Evolutionary conservation across 75 land plant species (phyloP), one percentile per base, ranked within the genome.

Genomic region (Sequoiadendron giganteum): DNA sequence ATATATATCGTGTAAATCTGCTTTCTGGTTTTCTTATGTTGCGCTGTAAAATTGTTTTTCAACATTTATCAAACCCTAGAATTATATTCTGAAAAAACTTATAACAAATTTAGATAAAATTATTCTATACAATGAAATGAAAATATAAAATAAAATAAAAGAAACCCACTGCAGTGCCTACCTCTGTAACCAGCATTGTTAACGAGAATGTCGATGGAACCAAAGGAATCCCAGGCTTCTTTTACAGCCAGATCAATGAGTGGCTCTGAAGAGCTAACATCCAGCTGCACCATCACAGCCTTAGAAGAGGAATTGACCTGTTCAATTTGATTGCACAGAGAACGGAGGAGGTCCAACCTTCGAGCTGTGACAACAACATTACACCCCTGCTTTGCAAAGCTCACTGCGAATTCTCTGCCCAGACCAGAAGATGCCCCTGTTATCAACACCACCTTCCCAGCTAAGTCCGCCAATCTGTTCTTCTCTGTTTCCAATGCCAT

Each of bases 171-270:
- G 15, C 11, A 34, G 34, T 34, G 38, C 1, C 16, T 77, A 93
- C 97, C 97, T 95, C 95, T 91, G 11, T 92, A 30, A 8, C 97
- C 98, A 13, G 98, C 98, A 86, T 96, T 96, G 87, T 95, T 95
- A 36, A 96, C 92, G 54, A 95, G 90, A 38, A 90, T 93, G 87
- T 96, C 93, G 77, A 96, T 92, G 34, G 81, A 36, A 19, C 97
- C 96, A 76, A 96, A 94, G 15, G 88, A 85, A 34, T 89, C 87
- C 96, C 95, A 96, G 52, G 94, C 95, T 86, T 87, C 87, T 48
- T 89, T 86, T 6, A 95, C 93, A 43, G 93, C 86, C 2, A 84
- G 90, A 58, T 92, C 94, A 21, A 96, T 90, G 56, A 14, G 68
- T 9, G 61, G 4, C 34, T 92, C 97, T 65, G 88, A 83, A 5